Percentiles rank a stretch among this genome's conserved stretches.
phyloP scores from a whole-genome alignment of 176 grass and related monocot species.

The Chrysopogon serrulatus region DNA sequence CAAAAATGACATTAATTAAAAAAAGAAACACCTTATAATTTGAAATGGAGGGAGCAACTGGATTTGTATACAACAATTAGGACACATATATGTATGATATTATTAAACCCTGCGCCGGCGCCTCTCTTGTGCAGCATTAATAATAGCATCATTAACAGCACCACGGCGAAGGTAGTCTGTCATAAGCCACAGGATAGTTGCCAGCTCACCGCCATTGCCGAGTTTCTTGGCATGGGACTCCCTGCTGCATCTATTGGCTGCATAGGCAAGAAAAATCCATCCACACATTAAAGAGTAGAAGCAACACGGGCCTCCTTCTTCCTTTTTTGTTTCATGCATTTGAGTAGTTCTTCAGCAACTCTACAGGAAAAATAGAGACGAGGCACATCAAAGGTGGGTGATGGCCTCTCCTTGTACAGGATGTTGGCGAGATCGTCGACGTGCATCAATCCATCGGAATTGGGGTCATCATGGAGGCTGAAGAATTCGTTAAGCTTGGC shows the following conservation, averaged over 20 bases:
- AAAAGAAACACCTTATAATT: too few species aligned
- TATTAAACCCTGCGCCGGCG: too few species aligned
- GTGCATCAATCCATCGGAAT: too few species aligned
- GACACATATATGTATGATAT: too few species aligned
- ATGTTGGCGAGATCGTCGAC: neutral
- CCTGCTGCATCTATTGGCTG: neutral
- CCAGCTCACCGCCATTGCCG: neutral
- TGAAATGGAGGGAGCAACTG: too few species aligned
- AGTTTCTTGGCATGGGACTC: slow-evolving; percentile 23
- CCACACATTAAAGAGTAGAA: neutral
- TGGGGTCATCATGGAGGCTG: neutral
- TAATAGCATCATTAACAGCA: too few species aligned
- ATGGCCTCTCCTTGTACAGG: neutral
- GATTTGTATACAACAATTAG: too few species aligned
- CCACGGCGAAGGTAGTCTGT: neutral
- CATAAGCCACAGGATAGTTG: slow-evolving; percentile 4
- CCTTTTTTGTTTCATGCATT: fast-evolving
- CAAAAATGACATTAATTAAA: too few species aligned
- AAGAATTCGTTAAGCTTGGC: neutral
- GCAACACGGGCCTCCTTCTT: fast-evolving
- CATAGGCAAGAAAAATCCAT: neutral
- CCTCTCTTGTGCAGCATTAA: too few species aligned
- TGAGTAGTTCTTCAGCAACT: fast-evolving
- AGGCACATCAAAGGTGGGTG: fast-evolving
- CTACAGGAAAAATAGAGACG: fast-evolving